Base-by-base conservation (phyloP, 176 grass and related monocot species). In the Oryza officinalis region DNA sequence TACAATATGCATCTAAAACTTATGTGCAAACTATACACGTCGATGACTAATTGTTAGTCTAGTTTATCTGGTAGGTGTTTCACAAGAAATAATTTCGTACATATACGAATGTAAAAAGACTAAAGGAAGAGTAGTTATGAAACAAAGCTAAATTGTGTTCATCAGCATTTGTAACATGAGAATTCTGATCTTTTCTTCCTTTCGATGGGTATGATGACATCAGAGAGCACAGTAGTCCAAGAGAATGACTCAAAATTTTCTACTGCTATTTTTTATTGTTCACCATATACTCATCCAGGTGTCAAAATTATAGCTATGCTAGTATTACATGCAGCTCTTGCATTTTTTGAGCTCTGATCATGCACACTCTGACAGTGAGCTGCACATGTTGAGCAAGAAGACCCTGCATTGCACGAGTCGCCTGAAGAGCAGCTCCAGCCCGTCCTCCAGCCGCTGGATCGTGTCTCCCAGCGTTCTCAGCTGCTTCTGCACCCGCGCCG, bases 331-430 rank as follows among this genome's bases (percentile, higher is more conserved):
- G 57, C 27, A 6, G 17, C 8, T 68, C 54, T 2, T 40, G 41
- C 80, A 64, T 25, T 85, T 38, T 38, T 38, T 4, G 35, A 65
- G 28, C 65, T 84, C 25, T 50, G 68, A 27, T n/a, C 13, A 22
- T 61, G 32, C 17, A 30, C 71, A 49, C 43, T 9, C 13, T 47
- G 13, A 8, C 45, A 66, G 83, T 75, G 31, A 78, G 85, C 87
- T 90, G 63, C 60, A 8, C 59, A 85, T 85, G 77, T 93, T 85
- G 8, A 87, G 91, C 63, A 93, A 65, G 50, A 80, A 79, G 32
- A 84, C 85, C 70, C 87, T 93, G 76, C 59, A 74, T 5, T 90
- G 81, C 81, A 90, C 74, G 31, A 93, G 43, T 6, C 78, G 76
- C 68, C 85, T 70, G 78, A 93, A 88, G 22, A 88, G 69, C 11